Conservation (phyloP, 2,329 filamentous ascomycete species). For the Tympanopsis confertula region DNA sequence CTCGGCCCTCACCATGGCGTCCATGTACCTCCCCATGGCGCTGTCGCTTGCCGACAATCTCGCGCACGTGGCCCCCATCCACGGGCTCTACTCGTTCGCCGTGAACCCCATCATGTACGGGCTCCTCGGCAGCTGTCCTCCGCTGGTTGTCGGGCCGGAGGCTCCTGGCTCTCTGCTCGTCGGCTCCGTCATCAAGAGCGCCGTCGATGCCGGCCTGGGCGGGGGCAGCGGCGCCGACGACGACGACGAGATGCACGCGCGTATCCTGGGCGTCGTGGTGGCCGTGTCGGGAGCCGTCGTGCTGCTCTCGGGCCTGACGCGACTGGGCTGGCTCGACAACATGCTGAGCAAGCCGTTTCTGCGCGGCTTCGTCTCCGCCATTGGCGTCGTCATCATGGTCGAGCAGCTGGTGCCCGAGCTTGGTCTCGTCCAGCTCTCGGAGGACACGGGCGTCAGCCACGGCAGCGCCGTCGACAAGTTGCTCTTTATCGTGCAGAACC, state of each 20-base stretch:
- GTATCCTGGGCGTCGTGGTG: constrained; percentile 59
- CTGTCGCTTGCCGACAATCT: constrained; percentile 61
- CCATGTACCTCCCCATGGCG: constrained; percentile 67
- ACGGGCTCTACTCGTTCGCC: constrained; percentile 63
- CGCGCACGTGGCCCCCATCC: constrained; percentile 61
- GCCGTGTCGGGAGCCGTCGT: constrained; percentile 58
- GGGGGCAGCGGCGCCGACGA: constrained; percentile 36
- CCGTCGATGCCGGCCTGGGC: constrained; percentile 44
- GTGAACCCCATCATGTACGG: constrained; percentile 63
- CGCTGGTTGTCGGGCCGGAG: constrained; percentile 63
- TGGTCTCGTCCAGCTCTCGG: constrained; percentile 45
- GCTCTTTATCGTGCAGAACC: constrained; percentile 47
- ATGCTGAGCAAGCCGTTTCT: constrained; percentile 62
- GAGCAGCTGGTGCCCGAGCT: constrained; percentile 63
- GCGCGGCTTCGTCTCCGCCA: constrained; percentile 63
- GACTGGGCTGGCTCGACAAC: constrained; percentile 62
- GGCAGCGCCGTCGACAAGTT: constrained; percentile 58
- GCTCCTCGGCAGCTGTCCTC: constrained; percentile 57
- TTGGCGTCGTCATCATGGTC: constrained; percentile 64
- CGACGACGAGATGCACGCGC: constrained; percentile 39
- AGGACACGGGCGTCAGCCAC: constrained; percentile 41
- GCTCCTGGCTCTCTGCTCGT: constrained; percentile 61
- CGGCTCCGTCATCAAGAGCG: constrained; percentile 52
- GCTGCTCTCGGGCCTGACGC: constrained; percentile 51
- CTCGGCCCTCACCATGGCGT: constrained; percentile 63